Evolutionary conservation across 1,284 basidiomycete genomes (phyloP), one percentile per base, ranked within the genome.

Genomic region (Salmacisia buchloeana): DNA sequence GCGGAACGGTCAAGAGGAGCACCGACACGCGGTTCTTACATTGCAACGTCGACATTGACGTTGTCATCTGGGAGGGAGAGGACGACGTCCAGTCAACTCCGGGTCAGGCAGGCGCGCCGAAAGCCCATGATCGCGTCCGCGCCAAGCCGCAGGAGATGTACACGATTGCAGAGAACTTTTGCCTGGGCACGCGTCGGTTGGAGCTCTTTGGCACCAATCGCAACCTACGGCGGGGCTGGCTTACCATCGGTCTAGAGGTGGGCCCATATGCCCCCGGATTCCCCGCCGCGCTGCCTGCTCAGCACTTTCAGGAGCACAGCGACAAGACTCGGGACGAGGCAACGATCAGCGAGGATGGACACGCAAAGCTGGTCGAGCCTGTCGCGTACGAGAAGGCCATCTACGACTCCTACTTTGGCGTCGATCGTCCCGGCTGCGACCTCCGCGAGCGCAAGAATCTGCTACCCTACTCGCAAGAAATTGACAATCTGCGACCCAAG

Each of bases 31-130:
- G 91, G 87, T 94, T 97, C 79, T 94, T 97, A 0, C 94, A 98
- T 80, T 97, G 94, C 80, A 99, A 99, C 80, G 89, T 98, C 68
- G 90, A 97, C 80, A 97, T 94, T 33, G 94, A 98, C 80, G 91
- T 97, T 3, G 89, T 97, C 67, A 87, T 98, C 18, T 97, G 93
- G 92, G 90, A 92, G 59, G 80, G 84, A 0, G 81, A 80, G 81
- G 68, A 66, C 77, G 71, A 54, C 1, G 46, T 12, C 0, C 13
- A 15, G 1, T 15, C n/a, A 27, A 12, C 43, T 9, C 9, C 13
- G n/a, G 39, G 33, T 33, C 31, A 39, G 7, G 25, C 23, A 6
- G 49, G n/a, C 0, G 25, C 62, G 6, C 34, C 59, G 29, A 46
- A 15, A 13, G 58, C 27, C 29, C n/a, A 5, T 33, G 58, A 34